These are phyloP conservation scores for Podosphaera fusca DNA, from an alignment of 2,329 filamentous ascomycete genomes.

Conservation along the genomic window DNA sequence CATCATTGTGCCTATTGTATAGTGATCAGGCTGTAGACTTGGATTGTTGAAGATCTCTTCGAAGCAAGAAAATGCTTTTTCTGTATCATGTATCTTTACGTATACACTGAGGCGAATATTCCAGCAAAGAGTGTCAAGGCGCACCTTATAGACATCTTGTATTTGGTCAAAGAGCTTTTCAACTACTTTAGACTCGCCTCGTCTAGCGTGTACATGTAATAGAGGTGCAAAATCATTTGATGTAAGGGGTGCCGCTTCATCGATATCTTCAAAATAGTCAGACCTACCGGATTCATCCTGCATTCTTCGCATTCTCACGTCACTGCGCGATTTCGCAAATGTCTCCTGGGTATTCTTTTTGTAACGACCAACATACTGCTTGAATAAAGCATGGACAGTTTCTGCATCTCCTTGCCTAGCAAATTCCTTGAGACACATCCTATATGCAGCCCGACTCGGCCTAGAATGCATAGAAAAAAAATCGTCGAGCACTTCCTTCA, in stretches of 20 bases:
- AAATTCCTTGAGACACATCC: slow-evolving; percentile 19
- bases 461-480: slow-evolving; percentile 14
- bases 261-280: slow-evolving; percentile 2
- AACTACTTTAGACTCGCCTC: slow-evolving; percentile 38
- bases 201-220: slow-evolving; percentile 46
- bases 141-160: slow-evolving; percentile 26
- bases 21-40: slow-evolving; percentile 29
- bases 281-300: slow-evolving; percentile 2
- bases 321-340: not conserved
- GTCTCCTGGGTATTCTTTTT: not conserved
- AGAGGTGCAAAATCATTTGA: slow-evolving; percentile 26
- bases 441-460: slow-evolving; percentile 14
- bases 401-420: slow-evolving; percentile 23
- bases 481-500: slow-evolving; percentile 18
- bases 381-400: slow-evolving; percentile 22
- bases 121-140: slow-evolving; percentile 40
- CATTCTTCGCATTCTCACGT: not conserved
- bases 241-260: not conserved
- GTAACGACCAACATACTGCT: slow-evolving; percentile 15
- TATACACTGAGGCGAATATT: slow-evolving; percentile 58
- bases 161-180: slow-evolving; percentile 40
- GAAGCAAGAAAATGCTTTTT: slow-evolving; percentile 42
- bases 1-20: slow-evolving; percentile 54
- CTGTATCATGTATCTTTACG: slow-evolving; percentile 38
- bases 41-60: slow-evolving; percentile 27